A percentile compares a stretch with the other conserved stretches of the same genome.
These are phyloP conservation scores for Parasarocladium wereldwijsianum DNA, from an alignment of 2,329 filamentous ascomycete species.

Conservation along the genomic window DNA sequence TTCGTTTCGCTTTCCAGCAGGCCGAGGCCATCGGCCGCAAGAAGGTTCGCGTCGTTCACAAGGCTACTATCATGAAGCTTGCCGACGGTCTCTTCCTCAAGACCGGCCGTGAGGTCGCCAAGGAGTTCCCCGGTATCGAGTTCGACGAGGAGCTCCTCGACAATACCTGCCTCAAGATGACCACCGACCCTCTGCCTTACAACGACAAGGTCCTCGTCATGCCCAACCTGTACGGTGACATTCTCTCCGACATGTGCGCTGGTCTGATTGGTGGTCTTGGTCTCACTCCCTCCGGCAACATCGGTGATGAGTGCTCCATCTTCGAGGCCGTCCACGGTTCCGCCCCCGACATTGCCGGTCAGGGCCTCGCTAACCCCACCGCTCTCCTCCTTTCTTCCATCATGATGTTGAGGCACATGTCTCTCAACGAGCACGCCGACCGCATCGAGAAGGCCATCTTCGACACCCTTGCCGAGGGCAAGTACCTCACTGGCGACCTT, in stretches of 20 bases:
- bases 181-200: constrained; percentile 89
- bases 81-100: constrained; percentile 95
- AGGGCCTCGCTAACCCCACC: constrained; percentile 93
- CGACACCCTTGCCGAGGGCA: constrained; percentile 88
- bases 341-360: constrained; percentile 89
- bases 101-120: constrained; percentile 70
- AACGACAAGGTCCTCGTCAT: constrained; percentile 98
- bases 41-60: constrained; percentile 97
- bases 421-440: constrained; percentile 66
- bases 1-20: constrained; percentile 97
- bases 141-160: constrained; percentile 97
- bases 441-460: constrained; percentile 93
- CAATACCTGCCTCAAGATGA: constrained; percentile 99
- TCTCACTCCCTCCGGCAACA: constrained; percentile 95
- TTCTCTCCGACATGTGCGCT: constrained; percentile 98
- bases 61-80: constrained; percentile 99
- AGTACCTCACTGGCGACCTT: constrained; percentile 88
- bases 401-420: constrained; percentile 99
- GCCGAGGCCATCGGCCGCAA: constrained; percentile 83
- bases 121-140: constrained; percentile 91
- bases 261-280: constrained; percentile 96
- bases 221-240: constrained; percentile 98
- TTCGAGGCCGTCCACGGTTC: constrained; percentile 99
- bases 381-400: constrained; percentile 89
- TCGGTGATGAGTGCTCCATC: constrained; percentile 97